Evolutionary conservation across 208 protist genomes (phyloP).

Genomic region (Novymonas esmeraldas): DNA sequence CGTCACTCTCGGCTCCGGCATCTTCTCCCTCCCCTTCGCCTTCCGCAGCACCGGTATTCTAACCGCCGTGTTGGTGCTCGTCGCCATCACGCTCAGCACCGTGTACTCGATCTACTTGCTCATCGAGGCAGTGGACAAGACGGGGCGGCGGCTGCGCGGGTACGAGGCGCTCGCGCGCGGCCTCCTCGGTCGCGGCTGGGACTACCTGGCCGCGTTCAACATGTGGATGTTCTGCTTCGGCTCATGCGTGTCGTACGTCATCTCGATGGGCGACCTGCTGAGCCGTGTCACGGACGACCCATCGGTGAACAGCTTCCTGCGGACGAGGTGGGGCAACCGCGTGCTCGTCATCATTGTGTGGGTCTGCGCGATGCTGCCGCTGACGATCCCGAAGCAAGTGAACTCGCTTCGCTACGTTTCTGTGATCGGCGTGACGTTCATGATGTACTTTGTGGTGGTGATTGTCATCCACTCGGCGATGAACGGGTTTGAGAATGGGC

Average conservation of each 20-base stretch:
- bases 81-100: slow-evolving; percentile 34
- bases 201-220: slow-evolving; percentile 33
- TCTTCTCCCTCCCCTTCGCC: slow-evolving; percentile 29
- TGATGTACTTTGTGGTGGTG: slow-evolving; percentile 53
- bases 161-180: slow-evolving; percentile 44
- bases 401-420: slow-evolving; percentile 74
- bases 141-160: slow-evolving; percentile 12
- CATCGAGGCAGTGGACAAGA: slow-evolving; percentile 33
- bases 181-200: slow-evolving; percentile 29
- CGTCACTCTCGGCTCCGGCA: slow-evolving; percentile 46
- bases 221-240: slow-evolving; percentile 42
- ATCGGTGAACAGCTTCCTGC: slow-evolving; percentile 25
- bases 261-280: slow-evolving; percentile 52
- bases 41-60: slow-evolving; percentile 44
- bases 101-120: slow-evolving; percentile 56
- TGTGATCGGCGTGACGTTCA: slow-evolving; percentile 43
- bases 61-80: slow-evolving; percentile 35
- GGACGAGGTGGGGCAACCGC: slow-evolving; percentile 7
- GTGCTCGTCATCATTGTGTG: slow-evolving; percentile 34
- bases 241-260: slow-evolving; percentile 51
- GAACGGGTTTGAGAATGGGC: slow-evolving; percentile 42
- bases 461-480: slow-evolving; percentile 48
- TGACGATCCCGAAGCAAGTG: slow-evolving; percentile 51
- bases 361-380: slow-evolving; percentile 56
- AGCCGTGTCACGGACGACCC: slow-evolving; percentile 29